phyloP scores from a whole-genome alignment of 768 basidiomycete species.

The Trametes maxima region DNA sequence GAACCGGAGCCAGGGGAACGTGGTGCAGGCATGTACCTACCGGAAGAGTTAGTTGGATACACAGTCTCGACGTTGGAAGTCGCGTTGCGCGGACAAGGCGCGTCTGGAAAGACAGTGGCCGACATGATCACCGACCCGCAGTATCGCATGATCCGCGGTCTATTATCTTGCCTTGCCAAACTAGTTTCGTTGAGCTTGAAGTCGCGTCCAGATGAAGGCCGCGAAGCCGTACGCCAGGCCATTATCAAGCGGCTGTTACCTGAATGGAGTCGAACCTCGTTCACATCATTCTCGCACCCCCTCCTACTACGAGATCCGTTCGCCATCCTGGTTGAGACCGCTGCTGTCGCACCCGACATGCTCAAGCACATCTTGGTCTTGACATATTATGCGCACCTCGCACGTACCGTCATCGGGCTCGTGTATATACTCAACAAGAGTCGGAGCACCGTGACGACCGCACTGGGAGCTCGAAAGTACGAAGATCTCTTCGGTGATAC shows the following conservation, averaged over 20 bases:
- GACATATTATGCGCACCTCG: slow-evolving; percentile 88
- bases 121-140: slow-evolving; percentile 82
- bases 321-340: slow-evolving; percentile 85
- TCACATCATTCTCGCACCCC: slow-evolving; percentile 83
- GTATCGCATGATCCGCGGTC: slow-evolving; percentile 72
- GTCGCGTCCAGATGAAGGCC: slow-evolving; percentile 69
- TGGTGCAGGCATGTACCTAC: slow-evolving; percentile 86
- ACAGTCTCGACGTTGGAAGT: slow-evolving; percentile 84
- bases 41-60: slow-evolving; percentile 89
- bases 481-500: slow-evolving; percentile 82
- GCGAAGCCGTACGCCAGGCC: slow-evolving; percentile 76
- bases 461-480: slow-evolving; percentile 55
- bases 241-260: slow-evolving; percentile 89
- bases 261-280: slow-evolving; percentile 87
- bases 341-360: slow-evolving; percentile 87
- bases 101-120: slow-evolving; percentile 53
- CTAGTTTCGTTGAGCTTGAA: slow-evolving; percentile 71
- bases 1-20: slow-evolving; percentile 74
- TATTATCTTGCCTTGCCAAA: slow-evolving; percentile 69
- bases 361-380: slow-evolving; percentile 87
- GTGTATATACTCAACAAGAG: slow-evolving; percentile 81
- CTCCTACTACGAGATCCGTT: slow-evolving; percentile 90
- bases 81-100: slow-evolving; percentile 67
- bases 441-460: slow-evolving; percentile 46
- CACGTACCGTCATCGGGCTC: slow-evolving; percentile 82